Conservation (phyloP, 352 stramenopile genomes). For the Paralagenidium karlingii region DNA sequence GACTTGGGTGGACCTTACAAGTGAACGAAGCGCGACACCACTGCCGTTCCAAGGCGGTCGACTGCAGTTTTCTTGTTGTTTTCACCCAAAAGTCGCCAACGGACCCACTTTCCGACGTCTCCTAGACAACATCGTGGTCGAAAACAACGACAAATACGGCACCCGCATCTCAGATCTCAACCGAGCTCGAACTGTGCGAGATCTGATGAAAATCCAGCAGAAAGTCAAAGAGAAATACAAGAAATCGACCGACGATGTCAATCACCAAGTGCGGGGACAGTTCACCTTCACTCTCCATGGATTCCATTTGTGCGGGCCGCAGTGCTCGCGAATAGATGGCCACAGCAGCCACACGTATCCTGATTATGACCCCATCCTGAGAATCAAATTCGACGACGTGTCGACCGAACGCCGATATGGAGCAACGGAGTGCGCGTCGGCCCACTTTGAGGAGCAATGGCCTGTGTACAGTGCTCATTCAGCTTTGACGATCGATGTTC, state of each 20-base stretch:
- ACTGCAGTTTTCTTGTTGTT: constrained; percentile 5
- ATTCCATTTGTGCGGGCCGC: constrained; percentile 14
- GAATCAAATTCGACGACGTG: constrained; percentile 13
- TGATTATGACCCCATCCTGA: constrained; percentile 13
- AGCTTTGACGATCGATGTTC: constrained; percentile 12
- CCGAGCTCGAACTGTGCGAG: constrained; percentile 1
- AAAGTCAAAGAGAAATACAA: neutral
- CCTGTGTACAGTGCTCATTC: constrained; percentile 15
- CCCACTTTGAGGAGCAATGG: constrained; percentile 14
- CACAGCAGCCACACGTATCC: constrained; percentile 9
- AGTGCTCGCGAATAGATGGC: constrained; percentile 15
- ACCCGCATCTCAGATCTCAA: neutral
- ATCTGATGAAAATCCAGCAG: neutral
- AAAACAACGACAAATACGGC: neutral
- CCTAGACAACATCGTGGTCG: neutral
- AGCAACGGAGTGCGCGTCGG: constrained; percentile 4
- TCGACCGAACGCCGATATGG: constrained; percentile 11
- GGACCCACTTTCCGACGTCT: constrained; percentile 1
- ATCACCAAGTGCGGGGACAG: too few relatives aligned
- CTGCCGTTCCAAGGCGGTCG: neutral
- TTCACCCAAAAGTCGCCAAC: constrained; percentile 9
- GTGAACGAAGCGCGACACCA: neutral
- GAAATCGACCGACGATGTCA: neutral
- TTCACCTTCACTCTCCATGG: constrained; percentile 10
- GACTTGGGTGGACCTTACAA: constrained; percentile 3